Base-by-base conservation (phyloP, 73 alveolate genomes). In the Effrenium voratum region DNA sequence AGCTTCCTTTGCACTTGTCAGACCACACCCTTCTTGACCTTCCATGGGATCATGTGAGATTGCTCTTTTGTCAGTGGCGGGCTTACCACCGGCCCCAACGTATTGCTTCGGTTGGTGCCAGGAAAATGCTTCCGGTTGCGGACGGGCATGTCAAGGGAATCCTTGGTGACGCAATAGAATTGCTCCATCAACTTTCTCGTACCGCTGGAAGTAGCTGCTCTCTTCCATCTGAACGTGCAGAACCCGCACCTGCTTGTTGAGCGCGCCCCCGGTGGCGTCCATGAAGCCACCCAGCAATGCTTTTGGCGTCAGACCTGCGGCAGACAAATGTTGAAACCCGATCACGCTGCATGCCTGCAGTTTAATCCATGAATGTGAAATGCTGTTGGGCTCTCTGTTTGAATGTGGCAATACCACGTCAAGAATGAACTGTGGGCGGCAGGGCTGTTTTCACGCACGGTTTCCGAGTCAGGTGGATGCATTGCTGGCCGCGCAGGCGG, bases 191-290 rank as follows among this genome's bases (percentile, higher is more conserved):
- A 22, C 10, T 63, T 26, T 5, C 38, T 22, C 40, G 34, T 63
- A 63, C 38, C 76, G 30, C 38, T 4, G 4, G 76, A 63, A 63
- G 93, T 43, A 99, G 93, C 79, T 92, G 95, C 32, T 98, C 98
- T 93, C 99, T 98, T 87, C 91, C 98, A 50, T 98, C 99, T 47
- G 98, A 98, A 82, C 99, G 99, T 60, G 99, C 99, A 47, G 72
- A 57, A 24, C 50, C 91, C 49, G 45, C 47, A 44, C 99, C 99
- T 94, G 63, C 98, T 82, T 96, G 92, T 73, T 90, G 92, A 59
- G 93, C 98, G 75, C 99, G 99, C 68, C 68, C 97, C 81, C 55
- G 93, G 15, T 70, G 68, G 77, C 97, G 57, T 76, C 99, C 66
- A 22, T 91, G 34, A 63, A 63, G 76, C 76, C 76, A 63, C 28